Percentiles rank a stretch among this genome's conserved stretches.
phyloP scores from a whole-genome alignment of 2,329 filamentous ascomycete genomes.

The Sporothrix euskadiensis region DNA sequence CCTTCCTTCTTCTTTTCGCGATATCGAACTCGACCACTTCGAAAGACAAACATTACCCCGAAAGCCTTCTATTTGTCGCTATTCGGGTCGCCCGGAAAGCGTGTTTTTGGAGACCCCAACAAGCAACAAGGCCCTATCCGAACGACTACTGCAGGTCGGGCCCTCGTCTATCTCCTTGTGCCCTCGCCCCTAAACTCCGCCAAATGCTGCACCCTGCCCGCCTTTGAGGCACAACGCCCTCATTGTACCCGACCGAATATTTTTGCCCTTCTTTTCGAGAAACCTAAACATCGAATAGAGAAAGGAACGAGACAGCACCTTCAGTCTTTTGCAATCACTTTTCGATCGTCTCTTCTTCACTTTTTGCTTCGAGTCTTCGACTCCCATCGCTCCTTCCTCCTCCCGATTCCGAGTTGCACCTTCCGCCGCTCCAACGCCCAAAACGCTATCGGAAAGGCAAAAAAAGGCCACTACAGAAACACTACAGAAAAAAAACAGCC shows the following conservation, averaged over 20 bases:
- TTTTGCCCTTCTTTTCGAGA: background rate
- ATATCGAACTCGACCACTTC: background rate
- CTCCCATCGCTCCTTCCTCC: background rate
- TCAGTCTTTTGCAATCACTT: background rate
- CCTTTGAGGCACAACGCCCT: slow-evolving; percentile 17
- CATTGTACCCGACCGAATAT: background rate
- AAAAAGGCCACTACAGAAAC: slow-evolving; percentile 7
- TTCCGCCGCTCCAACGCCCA: background rate
- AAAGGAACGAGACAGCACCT: background rate
- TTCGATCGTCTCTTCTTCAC: background rate
- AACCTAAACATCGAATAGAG: background rate
- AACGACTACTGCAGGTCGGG: background rate
- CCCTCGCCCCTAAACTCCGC: background rate
- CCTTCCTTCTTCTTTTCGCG: background rate
- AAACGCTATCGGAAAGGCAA: background rate
- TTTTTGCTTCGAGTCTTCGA: background rate
- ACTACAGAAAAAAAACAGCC: slow-evolving; percentile 12
- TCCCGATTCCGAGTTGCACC: background rate
- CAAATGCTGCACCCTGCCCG: slow-evolving; percentile 21
- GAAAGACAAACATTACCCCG: background rate
- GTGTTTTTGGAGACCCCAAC: background rate
- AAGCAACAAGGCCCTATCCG: background rate
- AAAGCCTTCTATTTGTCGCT: background rate
- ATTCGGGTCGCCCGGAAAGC: slow-evolving; percentile 9
- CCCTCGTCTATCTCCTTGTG: background rate